Conservation (phyloP, 1,284 basidiomycete species). For the Ustilago xerochloae region DNA sequence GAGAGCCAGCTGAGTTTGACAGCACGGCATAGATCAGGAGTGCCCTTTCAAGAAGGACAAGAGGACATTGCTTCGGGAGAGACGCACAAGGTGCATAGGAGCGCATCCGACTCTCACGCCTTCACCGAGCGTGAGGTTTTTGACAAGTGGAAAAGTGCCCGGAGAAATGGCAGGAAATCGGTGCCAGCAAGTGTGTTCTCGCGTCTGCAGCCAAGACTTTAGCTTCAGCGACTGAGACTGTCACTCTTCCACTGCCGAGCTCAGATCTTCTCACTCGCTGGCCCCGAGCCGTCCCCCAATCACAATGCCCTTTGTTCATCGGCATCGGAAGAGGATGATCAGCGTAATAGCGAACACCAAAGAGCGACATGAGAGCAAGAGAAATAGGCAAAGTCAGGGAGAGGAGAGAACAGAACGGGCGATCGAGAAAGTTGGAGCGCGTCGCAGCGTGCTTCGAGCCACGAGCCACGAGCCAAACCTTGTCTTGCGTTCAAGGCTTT, state of each 20-base stretch:
- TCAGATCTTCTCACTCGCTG: neutral
- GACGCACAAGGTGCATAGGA: slow-evolving; percentile 16
- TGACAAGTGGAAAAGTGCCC: slow-evolving; percentile 3
- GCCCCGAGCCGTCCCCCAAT: neutral
- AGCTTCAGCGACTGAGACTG: neutral
- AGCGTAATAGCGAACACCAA: neutral
- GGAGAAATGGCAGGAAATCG: neutral
- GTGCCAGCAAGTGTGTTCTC: neutral
- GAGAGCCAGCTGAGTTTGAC: slow-evolving; percentile 9
- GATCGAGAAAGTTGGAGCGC: neutral
- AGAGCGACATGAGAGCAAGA: no score
- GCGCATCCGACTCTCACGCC: slow-evolving; percentile 6
- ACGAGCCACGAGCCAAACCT: no score
- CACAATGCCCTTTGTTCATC: no score
- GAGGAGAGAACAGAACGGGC: neutral
- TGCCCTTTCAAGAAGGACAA: neutral
- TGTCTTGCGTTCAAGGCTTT: neutral
- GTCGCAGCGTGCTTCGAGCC: no score
- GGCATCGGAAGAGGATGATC: neutral
- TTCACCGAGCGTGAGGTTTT: slow-evolving; percentile 4
- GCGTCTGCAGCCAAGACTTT: slow-evolving; percentile 13
- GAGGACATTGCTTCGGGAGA: slow-evolving; percentile 1
- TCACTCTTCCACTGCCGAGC: neutral
- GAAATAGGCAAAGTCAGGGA: neutral
- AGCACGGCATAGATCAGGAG: slow-evolving; percentile 8